Evolutionary conservation across 2,329 filamentous ascomycete species (phyloP), one percentile per base, ranked within the genome.

Genomic region (Xylaria digitata): DNA sequence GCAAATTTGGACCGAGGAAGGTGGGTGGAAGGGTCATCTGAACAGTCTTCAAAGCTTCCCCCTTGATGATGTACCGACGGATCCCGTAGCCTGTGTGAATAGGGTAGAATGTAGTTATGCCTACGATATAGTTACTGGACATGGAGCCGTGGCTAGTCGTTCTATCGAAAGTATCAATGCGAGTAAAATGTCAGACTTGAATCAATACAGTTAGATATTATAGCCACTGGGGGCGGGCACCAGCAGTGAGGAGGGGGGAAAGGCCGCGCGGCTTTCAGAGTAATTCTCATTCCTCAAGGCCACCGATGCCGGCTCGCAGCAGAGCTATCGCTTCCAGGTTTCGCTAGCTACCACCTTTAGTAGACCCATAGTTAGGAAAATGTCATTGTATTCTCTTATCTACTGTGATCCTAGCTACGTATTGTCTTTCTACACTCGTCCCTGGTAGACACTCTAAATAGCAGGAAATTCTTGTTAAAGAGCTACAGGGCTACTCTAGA

Each of bases 151-250:
- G 65, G 13, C 64, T 64, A 8, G 15, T 13, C 17, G 42, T 26
- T 21, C 43, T n/a, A 8, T 21, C 32, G 2, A 21, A 64, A 56
- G 17, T 4, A 5, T 9, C 6, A n/a, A 13, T 3, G 30, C 13
- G 8, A 15, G 13, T 52, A 62, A 69, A 19, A 3, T 30, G 15
- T 54, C 34, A 19, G 26, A 23, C 17, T 32, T 21, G n/a, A 60
- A 67, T 9, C n/a, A 43, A 30, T 52, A 63, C 11, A 64, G 26
- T 11, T 7, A n/a, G 43, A 68, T 63, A 2, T 48, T 49, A 8
- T 58, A 42, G 9, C 3, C 2, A 0, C 40, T 2, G 19, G 67
- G 62, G 2, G 70, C 46, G 13, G 66, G 34, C 1, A 65, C 67
- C 23, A 30, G 61, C 15, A 71, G 37, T 1, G 8, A 21, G 15